Base-by-base conservation (phyloP, 2,329 filamentous ascomycete genomes). In the Mycosphaerella arachidis region DNA sequence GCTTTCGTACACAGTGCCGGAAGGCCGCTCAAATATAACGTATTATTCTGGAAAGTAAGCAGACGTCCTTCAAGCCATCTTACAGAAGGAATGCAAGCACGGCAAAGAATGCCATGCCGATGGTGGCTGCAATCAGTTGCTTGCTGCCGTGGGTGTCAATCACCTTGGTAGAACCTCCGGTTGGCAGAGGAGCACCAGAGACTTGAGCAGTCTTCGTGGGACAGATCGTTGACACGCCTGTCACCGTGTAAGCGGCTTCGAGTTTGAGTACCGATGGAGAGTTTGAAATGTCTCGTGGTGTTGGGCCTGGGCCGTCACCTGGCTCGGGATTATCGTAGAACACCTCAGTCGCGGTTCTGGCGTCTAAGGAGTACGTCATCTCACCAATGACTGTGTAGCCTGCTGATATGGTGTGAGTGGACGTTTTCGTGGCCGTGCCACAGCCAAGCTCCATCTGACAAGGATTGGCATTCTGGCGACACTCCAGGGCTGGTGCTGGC, bases 31-130 rank as follows among this genome's bases (percentile, higher is more conserved):
- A 43, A 6, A 6, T 1, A n/a, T 43, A 16, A 16, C 4, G 13
- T 4, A 18, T 43, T 13, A 43, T 43, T 3, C 12, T 43, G n/a
- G 6, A n/a, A 43, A 43, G n/a, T 16, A n/a, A 18, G 13, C 16
- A 43, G 40, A 18, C 7, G 13, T 13, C 7, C 40, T 43, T 18
- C 4, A 5, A 18, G 3, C n/a, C 40, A 43, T 16, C n/a, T 53
- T 24, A 53, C 51, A 53, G 31, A 37, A 53, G 37, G 51, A 53
- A 53, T 10, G 51, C 51, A 37, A 53, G 51, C 51, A 53, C 51
- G 18, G 51, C 51, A 37, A 53, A 53, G 51, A 40, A 40, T 10
- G 51, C 51, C 51, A 53, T 53, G 31, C 51, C 51, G n/a, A 53
- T 33, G 12, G 51, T 53, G 8, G 31, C 51, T 13, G 37, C 31